Conservation (phyloP, 352 stramenopile genomes). For the Phytophthora melonis region DNA sequence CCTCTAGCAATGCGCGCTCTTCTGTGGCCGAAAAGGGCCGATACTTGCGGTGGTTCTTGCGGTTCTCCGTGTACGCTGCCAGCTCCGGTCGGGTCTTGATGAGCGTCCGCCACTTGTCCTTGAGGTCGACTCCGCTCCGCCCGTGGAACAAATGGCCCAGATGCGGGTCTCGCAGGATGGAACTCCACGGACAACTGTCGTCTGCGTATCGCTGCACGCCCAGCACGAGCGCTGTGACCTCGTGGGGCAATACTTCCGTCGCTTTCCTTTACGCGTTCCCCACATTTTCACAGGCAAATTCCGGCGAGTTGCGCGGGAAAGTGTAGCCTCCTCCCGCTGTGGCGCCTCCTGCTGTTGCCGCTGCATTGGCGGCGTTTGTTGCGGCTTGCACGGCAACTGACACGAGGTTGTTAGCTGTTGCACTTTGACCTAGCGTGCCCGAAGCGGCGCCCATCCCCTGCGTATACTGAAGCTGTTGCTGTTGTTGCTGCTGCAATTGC, state of each 20-base stretch:
- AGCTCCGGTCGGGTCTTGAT: conserved; percentile 86
- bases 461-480: conserved; percentile 51
- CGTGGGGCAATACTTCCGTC: conserved; percentile 86
- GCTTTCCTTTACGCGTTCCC: conserved; percentile 84
- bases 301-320: conserved; percentile 74
- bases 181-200: conserved; percentile 87
- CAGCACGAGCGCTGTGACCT: conserved; percentile 84
- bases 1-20: conserved; percentile 86
- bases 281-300: conserved; percentile 88
- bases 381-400: conserved; percentile 53
- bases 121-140: conserved; percentile 80
- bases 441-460: conserved; percentile 32
- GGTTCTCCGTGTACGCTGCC: conserved; percentile 82
- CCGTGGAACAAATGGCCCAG: conserved; percentile 82
- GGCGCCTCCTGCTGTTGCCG: conserved; percentile 32
- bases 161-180: conserved; percentile 77
- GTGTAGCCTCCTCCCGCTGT: conserved; percentile 52
- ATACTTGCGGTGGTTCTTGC: conserved; percentile 90
- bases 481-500: conserved; percentile 45
- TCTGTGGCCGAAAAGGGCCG: conserved; percentile 82
- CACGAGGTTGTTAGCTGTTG: conserved; percentile 50
- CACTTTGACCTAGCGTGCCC: conserved; percentile 41
- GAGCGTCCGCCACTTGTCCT: conserved; percentile 86
- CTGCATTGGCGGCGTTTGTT: conserved; percentile 39
- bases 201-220: conserved; percentile 87